Percentiles rank a stretch among this genome's conserved stretches.
These are phyloP conservation scores for Scenedesmus sp. DNA, from an alignment of 163 green algal species.

Conservation along the genomic window DNA sequence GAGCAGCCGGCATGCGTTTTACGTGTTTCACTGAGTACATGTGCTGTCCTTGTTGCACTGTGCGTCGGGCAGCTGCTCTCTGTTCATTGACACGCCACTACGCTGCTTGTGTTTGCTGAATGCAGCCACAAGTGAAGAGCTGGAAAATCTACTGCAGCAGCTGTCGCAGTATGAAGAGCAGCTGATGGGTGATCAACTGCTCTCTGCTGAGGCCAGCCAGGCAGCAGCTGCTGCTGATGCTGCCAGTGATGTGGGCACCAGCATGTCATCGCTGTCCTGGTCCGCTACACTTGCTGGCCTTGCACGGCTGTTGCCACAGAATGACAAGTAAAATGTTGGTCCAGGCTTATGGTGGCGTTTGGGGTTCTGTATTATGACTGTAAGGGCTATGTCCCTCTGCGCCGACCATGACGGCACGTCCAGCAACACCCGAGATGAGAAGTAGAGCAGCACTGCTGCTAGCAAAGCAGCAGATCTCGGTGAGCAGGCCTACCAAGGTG, in stretches of 20 bases:
- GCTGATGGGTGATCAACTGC: background rate
- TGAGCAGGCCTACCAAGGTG: too few relatives aligned
- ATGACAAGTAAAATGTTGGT: background rate
- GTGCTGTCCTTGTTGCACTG: background rate
- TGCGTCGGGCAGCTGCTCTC: background rate
- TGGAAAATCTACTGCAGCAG: conserved; percentile 43
- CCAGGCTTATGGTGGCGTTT: background rate
- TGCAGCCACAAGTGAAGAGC: conserved; percentile 47
- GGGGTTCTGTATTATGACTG: background rate
- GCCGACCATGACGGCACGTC: too few relatives aligned
- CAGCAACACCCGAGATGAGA: too few relatives aligned
- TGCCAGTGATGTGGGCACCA: conserved; percentile 25
- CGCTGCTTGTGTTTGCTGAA: background rate
- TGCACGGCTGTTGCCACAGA: conserved; percentile 6
- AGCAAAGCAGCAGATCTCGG: too few relatives aligned
- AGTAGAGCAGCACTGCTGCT: too few relatives aligned
- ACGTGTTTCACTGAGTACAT: background rate
- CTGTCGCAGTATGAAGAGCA: conserved; percentile 46
- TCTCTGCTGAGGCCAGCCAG: background rate
- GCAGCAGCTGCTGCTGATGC: background rate
- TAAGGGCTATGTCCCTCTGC: too few relatives aligned
- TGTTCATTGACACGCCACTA: background rate
- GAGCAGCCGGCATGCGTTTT: background rate
- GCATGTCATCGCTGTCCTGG: conserved; percentile 24
- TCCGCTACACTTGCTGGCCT: conserved; percentile 41